These are phyloP conservation scores for Mucor velutinosus DNA, from an alignment of 371 early-diverging fungal genomes.

Conservation along the genomic window DNA sequence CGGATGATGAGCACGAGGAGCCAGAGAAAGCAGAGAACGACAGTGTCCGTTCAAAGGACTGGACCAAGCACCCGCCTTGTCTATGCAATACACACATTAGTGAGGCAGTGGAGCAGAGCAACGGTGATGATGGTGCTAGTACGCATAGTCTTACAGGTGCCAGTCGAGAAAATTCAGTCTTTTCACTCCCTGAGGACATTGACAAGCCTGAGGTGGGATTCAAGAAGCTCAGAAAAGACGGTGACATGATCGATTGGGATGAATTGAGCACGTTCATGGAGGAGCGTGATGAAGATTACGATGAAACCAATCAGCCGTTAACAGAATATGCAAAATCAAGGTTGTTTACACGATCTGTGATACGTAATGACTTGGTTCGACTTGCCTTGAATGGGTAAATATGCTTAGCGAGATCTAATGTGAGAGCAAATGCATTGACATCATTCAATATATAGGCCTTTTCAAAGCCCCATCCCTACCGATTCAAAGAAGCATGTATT, in stretches of 20 bases:
- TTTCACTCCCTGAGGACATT: constrained; percentile 2
- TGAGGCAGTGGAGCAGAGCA: neutral
- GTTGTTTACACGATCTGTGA: constrained; percentile 2
- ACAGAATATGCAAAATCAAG: neutral
- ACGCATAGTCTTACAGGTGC: neutral
- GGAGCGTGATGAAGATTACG: constrained; percentile 1
- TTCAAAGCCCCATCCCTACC: constrained; percentile 9
- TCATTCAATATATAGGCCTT: constrained; percentile 6
- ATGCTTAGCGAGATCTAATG: neutral
- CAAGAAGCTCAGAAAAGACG: constrained; percentile 14
- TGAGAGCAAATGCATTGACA: neutral
- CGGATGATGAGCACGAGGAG: neutral
- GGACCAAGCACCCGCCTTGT: neutral
- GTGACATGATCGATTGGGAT: constrained; percentile 16
- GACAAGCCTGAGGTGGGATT: constrained; percentile 4
- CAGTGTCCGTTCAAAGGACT: neutral
- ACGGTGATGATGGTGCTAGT: neutral
- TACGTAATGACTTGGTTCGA: constrained; percentile 30
- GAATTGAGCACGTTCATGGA: neutral
- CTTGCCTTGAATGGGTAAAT: constrained; percentile 48
- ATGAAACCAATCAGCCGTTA: neutral
- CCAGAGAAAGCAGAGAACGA: neutral
- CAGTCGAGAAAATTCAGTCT: constrained; percentile 8
- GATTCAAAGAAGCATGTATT: constrained; percentile 3
- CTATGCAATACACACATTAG: neutral